Evolutionary conservation across 2,329 filamentous ascomycete genomes (phyloP).

Genomic region (Trematosphaeria pertusa): DNA sequence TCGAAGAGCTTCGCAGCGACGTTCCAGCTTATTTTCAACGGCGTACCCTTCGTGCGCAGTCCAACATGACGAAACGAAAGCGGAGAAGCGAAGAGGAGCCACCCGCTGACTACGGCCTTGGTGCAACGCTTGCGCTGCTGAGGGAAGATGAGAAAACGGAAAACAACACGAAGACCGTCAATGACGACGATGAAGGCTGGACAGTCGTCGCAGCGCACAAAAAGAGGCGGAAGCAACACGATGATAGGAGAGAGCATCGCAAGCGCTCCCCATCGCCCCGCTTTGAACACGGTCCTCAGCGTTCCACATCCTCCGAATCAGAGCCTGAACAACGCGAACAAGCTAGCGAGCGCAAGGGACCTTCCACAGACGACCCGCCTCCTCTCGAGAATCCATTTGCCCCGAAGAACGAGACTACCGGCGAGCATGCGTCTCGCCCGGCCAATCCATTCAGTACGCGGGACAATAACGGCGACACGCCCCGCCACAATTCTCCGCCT

Average conservation of each 20-base stretch:
- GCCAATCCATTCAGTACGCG: conserved; percentile 28
- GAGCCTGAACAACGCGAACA: not conserved
- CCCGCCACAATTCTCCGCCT: not conserved
- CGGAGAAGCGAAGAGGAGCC: conserved; percentile 24
- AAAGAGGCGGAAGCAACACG: conserved; percentile 29
- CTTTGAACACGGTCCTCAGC: conserved; percentile 3
- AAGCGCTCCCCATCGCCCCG: conserved; percentile 10
- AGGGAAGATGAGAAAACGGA: conserved; percentile 23
- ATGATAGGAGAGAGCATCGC: not conserved
- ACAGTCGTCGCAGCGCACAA: conserved; percentile 34
- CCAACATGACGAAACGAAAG: conserved; percentile 42
- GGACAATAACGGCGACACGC: conserved; percentile 10
- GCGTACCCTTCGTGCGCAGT: too few species aligned
- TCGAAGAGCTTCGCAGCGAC: too few species aligned
- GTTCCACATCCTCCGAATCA: conserved; percentile 11
- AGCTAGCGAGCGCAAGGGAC: not conserved
- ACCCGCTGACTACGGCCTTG: conserved; percentile 34
- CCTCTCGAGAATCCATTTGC: conserved; percentile 25
- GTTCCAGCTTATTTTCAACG: too few species aligned
- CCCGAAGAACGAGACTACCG: conserved; percentile 14
- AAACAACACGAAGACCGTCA: conserved; percentile 13
- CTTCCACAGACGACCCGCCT: not conserved
- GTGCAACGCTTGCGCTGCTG: conserved; percentile 38
- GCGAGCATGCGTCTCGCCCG: conserved; percentile 13
- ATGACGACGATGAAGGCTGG: conserved; percentile 35